Evolutionary conservation across 106 monocot species (phyloP).

Genomic region (Dendrobium catenatum): DNA sequence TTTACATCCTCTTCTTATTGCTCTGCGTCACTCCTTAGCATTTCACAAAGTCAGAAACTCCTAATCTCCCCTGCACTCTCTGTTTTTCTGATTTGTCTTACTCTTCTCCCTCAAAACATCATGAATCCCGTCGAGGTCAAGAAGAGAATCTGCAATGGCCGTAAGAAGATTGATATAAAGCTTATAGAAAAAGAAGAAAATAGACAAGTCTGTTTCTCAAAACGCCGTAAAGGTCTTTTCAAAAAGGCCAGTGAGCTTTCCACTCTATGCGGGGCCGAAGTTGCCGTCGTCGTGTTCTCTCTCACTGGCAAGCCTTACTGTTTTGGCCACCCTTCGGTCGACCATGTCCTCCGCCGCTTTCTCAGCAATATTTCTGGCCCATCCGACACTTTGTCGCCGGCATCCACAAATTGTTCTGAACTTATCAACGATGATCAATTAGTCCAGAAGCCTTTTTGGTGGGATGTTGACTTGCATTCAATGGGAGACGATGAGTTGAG

Average conservation of each 20-base stretch:
- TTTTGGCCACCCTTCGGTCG: constrained; percentile 6
- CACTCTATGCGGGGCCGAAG: constrained; percentile 3
- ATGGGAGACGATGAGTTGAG: neutral
- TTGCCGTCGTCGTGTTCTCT: neutral
- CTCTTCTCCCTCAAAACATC: no score
- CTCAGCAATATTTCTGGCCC: neutral
- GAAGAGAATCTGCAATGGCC: neutral
- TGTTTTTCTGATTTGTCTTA: no score
- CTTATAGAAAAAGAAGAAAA: neutral
- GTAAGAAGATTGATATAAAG: neutral
- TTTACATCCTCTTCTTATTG: no score
- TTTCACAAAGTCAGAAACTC: no score
- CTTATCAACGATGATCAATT: neutral
- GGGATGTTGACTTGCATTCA: neutral
- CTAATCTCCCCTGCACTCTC: no score
- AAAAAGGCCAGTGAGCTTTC: constrained; percentile 10
- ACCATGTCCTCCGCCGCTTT: neutral
- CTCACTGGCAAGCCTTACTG: neutral
- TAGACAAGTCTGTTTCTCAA: neutral
- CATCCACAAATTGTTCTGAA: neutral
- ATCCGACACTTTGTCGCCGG: neutral
- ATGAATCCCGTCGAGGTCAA: neutral
- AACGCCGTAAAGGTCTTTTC: constrained; percentile 1
- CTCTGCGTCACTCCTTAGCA: no score
- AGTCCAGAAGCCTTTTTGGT: neutral